Evolutionary conservation across 2,329 filamentous ascomycete species (phyloP).

Genomic region (Ophiostoma perfectum): DNA sequence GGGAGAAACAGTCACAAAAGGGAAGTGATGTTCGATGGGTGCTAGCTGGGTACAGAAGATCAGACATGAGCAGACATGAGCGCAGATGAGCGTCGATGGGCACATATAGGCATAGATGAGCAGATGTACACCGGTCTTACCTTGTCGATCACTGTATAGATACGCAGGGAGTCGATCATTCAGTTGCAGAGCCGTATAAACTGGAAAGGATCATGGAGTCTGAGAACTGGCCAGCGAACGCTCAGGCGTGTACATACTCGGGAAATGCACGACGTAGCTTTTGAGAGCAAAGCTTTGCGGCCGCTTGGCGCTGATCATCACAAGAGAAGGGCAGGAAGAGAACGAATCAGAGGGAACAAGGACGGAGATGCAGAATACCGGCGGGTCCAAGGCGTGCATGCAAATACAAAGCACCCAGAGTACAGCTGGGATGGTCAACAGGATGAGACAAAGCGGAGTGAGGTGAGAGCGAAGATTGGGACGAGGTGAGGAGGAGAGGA

Average conservation of each 20-base stretch:
- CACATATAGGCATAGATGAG: too few species aligned
- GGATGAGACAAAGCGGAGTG: not conserved
- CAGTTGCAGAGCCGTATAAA: too few species aligned
- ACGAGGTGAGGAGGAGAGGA: not conserved
- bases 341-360: not conserved
- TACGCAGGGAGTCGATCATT: not conserved
- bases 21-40: not conserved
- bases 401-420: not conserved
- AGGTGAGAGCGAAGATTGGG: not conserved
- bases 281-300: not conserved
- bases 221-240: too few species aligned
- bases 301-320: slow-evolving; percentile 5
- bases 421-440: not conserved
- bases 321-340: not conserved
- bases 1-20: not conserved
- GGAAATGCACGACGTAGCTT: not conserved
- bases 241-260: not conserved
- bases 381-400: not conserved
- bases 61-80: not conserved
- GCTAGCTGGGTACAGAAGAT: too few species aligned
- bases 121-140: not conserved
- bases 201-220: too few species aligned
- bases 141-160: not conserved
- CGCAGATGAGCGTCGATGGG: too few species aligned
- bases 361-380: not conserved